phyloP scores from a whole-genome alignment of 495 filamentous ascomycete species.

The Viridothelium virens region DNA sequence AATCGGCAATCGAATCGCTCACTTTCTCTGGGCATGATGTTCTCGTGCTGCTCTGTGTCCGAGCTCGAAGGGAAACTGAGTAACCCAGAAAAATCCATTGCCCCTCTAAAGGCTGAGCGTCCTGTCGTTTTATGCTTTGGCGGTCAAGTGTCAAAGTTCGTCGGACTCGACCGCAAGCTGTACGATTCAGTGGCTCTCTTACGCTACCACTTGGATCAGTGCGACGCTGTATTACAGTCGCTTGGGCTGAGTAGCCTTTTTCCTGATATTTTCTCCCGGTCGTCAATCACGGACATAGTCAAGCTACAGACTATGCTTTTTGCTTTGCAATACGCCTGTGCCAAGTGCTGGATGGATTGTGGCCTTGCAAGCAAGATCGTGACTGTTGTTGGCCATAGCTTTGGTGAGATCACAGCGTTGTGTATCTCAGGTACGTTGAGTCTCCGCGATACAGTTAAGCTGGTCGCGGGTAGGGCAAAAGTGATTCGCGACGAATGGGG shows the following conservation, averaged over 20 bases:
- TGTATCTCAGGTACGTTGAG: constrained; percentile 18
- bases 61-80: not conserved
- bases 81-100: too few species aligned
- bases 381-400: constrained; percentile 16
- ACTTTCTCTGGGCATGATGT: not conserved
- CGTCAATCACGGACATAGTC: not conserved
- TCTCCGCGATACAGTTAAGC: constrained; percentile 16
- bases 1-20: not conserved
- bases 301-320: constrained; percentile 12
- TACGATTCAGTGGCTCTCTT: not conserved
- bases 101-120: not conserved
- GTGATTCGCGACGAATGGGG: constrained; percentile 20
- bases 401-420: constrained; percentile 22
- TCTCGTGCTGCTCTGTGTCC: not conserved
- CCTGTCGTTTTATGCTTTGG: not conserved
- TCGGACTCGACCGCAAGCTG: not conserved
- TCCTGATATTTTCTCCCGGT: constrained; percentile 11
- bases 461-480: constrained; percentile 16
- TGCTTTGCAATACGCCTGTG: constrained; percentile 17
- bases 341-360: constrained; percentile 14
- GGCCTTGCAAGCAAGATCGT: constrained; percentile 4
- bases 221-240: not conserved
- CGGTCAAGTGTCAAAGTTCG: not conserved
- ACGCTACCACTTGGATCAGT: constrained; percentile 10
- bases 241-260: not conserved